phyloP scores from a whole-genome alignment of 2,329 filamentous ascomycete species.

The Penicillium olsonii region DNA sequence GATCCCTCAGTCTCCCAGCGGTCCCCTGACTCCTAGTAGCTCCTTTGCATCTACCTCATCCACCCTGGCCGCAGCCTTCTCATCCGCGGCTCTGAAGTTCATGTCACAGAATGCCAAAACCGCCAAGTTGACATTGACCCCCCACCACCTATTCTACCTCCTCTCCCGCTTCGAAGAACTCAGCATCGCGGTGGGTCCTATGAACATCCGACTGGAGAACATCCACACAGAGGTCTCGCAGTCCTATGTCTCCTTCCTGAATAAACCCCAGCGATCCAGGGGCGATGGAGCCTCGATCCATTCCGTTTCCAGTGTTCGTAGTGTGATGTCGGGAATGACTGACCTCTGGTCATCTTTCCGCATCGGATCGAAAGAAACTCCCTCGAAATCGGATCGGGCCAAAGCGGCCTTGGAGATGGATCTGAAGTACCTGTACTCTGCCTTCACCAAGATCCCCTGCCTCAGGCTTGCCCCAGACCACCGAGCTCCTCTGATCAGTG shows the following conservation, averaged over 20 bases:
- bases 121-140: slow-evolving; percentile 86
- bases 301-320: slow-evolving; percentile 93
- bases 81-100: slow-evolving; percentile 81
- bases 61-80: slow-evolving; percentile 78
- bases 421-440: slow-evolving; percentile 93
- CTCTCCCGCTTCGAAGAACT: slow-evolving; percentile 94
- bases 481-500: slow-evolving; percentile 82
- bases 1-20: slow-evolving; percentile 53
- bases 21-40: slow-evolving; percentile 55
- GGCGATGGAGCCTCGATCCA: slow-evolving; percentile 89
- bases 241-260: slow-evolving; percentile 92
- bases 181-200: slow-evolving; percentile 84
- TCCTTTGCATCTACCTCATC: slow-evolving; percentile 69
- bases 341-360: slow-evolving; percentile 88
- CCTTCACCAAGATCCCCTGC: slow-evolving; percentile 97
- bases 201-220: slow-evolving; percentile 95
- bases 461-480: slow-evolving; percentile 89
- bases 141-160: slow-evolving; percentile 95
- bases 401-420: slow-evolving; percentile 83
- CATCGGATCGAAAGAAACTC: slow-evolving; percentile 74
- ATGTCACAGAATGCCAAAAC: slow-evolving; percentile 83
- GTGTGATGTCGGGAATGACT: slow-evolving; percentile 96
- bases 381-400: slow-evolving; percentile 83
- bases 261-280: slow-evolving; percentile 77
- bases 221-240: slow-evolving; percentile 84